Conservation (phyloP, 1,139 yeast genomes). For the Fermentozyma sake region DNA sequence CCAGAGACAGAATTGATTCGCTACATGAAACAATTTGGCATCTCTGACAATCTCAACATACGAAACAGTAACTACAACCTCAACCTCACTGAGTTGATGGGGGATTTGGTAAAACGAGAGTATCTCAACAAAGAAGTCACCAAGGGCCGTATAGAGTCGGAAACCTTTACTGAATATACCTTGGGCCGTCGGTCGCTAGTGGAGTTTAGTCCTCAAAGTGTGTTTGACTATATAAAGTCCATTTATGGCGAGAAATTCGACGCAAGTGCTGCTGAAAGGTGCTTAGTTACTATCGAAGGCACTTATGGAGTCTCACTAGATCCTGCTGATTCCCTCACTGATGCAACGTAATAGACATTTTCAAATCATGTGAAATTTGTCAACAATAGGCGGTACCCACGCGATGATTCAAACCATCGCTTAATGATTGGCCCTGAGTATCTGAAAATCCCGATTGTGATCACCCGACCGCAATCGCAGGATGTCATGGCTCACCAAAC, state of each 20-base stretch:
- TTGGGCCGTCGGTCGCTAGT: conserved; percentile 31
- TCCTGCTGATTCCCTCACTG: background rate
- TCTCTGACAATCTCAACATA: conserved; percentile 18
- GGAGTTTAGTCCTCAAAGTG: conserved; percentile 31
- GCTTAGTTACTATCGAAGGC: conserved; percentile 24
- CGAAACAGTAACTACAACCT: conserved; percentile 21
- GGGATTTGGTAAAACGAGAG: conserved; percentile 30
- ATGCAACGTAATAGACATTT: too few relatives aligned
- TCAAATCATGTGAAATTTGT: too few relatives aligned
- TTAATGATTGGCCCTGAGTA: too few relatives aligned
- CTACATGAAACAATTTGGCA: conserved; percentile 25
- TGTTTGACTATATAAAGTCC: conserved; percentile 22
- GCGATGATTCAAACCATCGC: too few relatives aligned
- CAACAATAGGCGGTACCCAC: too few relatives aligned
- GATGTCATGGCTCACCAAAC: too few relatives aligned
- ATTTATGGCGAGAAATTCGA: conserved; percentile 28
- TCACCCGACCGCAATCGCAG: too few relatives aligned
- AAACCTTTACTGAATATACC: conserved; percentile 19
- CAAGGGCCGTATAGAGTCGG: conserved; percentile 12
- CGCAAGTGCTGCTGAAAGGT: conserved; percentile 15
- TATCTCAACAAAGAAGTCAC: conserved; percentile 22
- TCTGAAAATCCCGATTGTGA: too few relatives aligned
- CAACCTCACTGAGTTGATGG: conserved; percentile 22
- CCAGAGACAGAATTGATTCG: conserved; percentile 23
- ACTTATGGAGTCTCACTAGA: conserved; percentile 16